Base-by-base conservation (phyloP, 2,329 filamentous ascomycete species). In the Epichloe scottii region DNA sequence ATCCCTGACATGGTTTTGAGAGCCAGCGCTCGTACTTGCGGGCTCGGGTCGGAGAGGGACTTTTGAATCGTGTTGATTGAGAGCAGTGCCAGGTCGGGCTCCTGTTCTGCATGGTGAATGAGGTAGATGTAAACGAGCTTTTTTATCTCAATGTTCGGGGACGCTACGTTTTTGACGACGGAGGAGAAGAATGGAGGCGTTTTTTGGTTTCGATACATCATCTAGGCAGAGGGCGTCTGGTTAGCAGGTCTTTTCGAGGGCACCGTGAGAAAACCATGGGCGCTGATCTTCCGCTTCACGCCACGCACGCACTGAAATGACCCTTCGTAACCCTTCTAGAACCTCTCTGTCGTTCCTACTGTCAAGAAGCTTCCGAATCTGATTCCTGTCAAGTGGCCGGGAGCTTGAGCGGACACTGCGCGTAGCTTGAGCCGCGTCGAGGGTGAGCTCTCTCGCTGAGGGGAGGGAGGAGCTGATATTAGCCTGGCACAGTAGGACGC, bases 21-120 rank as follows among this genome's bases (percentile, higher is more conserved):
- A 0, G 93, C 93, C 61, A 98, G 84, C 21, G 91, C 89, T 58
- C 93, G 84, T 19, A 96, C 82, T 63, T 95, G 87, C 1, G 93
- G 88, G 65, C 90, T 96, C 52, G 84, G 76, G 68, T 98, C 93
- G 23, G 89, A 95, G 53, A 98, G 79, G 10, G 91, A 95, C 69
- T 96, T 97, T 65, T 98, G 93, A 60, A 98, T 97, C 6, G 93
- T 95, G 70, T 98, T 98, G 77, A 98, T 96, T 53, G 90, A 95
- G 43, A 98, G 78, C 38, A 98, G 78, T 19, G 93, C 90, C 44
- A 96, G 86, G 68, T 98, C 93, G 52, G 91, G 93, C 63, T 97
- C 93, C 56, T 89, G 82, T 66, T 97, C 93, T 66, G 93, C 93
- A 76, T 98, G 90, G 65, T 94, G 88, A 54, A 97, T 85, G 55